Conservation (phyloP, 2,329 filamentous ascomycete genomes). For the Calonectria pseudoturangicola region DNA sequence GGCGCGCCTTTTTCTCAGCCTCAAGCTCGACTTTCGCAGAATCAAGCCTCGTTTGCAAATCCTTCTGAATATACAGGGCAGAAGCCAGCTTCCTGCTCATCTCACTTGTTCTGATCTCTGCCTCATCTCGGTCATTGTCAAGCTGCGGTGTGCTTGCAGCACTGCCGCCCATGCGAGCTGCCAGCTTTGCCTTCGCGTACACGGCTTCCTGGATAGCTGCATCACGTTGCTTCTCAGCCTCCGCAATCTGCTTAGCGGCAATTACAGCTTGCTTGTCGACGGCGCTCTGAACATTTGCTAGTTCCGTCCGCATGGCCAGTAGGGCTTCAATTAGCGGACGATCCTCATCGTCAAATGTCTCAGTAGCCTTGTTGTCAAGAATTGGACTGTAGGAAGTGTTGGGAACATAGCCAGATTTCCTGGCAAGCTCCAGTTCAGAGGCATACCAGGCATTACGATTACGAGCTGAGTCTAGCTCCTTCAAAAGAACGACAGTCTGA, state of each 20-base stretch:
- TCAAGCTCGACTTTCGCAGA: conserved; percentile 82
- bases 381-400: conserved; percentile 81
- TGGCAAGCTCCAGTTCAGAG: conserved; percentile 92
- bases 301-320: conserved; percentile 90
- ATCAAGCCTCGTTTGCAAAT: conserved; percentile 86
- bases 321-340: conserved; percentile 94
- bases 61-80: conserved; percentile 85
- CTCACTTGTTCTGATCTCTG: conserved; percentile 75
- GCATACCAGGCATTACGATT: conserved; percentile 98
- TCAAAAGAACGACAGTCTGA: conserved; percentile 84
- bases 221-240: conserved; percentile 95
- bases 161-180: conserved; percentile 82
- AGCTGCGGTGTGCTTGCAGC: conserved; percentile 76
- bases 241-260: conserved; percentile 92
- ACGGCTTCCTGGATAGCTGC: conserved; percentile 95
- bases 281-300: conserved; percentile 91
- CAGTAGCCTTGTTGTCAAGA: conserved; percentile 84
- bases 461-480: conserved; percentile 89
- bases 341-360: conserved; percentile 93
- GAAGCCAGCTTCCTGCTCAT: conserved; percentile 89
- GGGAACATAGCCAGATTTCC: conserved; percentile 90
- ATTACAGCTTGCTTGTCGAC: conserved; percentile 91
- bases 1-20: conserved; percentile 86
- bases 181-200: conserved; percentile 94
- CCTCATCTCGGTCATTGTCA: conserved; percentile 77